Evolutionary conservation across 148 eudicot genomes (phyloP), one percentile per base, ranked within the genome.

Genomic region (Cornus controversa): DNA sequence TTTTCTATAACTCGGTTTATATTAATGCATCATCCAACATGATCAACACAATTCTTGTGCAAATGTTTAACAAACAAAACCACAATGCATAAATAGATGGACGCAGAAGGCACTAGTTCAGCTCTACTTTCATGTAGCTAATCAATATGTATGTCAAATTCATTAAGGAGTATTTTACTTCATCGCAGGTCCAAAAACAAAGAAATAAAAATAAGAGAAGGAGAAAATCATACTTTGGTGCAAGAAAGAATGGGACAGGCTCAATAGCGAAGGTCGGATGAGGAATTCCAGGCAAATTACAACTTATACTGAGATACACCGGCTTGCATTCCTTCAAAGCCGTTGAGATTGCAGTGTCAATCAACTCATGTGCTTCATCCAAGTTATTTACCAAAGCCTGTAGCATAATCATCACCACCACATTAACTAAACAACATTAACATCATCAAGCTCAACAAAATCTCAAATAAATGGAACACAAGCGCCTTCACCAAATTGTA

Each of bases 291-390:
- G 97, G 88, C 75, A 92, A 80, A 83, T 92, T 92, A 78, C 97
- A 92, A 74, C 94, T 78, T 67, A 90, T 85, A 86, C 94, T 92
- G 71, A 92, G 89, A 81, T 90, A 92, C 31, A 54, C 97, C 1
- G 97, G 97, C 79, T 90, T 92, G 83, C 93, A 85, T 80, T 92
- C 94, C 83, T 90, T 92, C 77, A 92, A 72, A 62, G 94, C 97
- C 18, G 94, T 92, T 4, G 97, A 92, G 84, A 92, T 89, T 22
- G 94, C 97, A 57, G 89, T 89, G 80, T 92, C 97, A 71, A 92
- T 92, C 84, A 65, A 79, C 78, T 90, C 97, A 63, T 92, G 97
- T 2, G 97, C 94, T 82, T 90, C 90, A 23, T 92, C 97, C 88
- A 92, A 85, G 80, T 92, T 86, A 77, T 89, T 86, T 67, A 92